Base-by-base conservation (phyloP, 2,329 filamentous ascomycete species). In the Trichoderma breve region DNA sequence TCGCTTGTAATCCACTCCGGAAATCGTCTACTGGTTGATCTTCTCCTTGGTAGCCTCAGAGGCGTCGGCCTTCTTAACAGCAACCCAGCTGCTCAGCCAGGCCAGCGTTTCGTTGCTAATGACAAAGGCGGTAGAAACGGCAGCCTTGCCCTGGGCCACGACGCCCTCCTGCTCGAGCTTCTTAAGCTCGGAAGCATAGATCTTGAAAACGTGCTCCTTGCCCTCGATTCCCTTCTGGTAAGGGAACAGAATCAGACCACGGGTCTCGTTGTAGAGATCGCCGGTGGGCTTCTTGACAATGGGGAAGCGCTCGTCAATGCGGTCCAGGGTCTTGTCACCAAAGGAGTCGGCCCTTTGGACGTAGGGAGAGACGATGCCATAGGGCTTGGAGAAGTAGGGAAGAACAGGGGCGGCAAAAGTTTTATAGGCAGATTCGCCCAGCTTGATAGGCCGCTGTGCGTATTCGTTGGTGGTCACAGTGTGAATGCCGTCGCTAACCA, bases 381-480 rank as follows among this genome's bases (percentile, higher is more conserved):
- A 95, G 43, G 95, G 94, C 77, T 88, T 92, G 77, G 90, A 83
- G 77, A 98, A 85, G 71, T 75, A 81, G 32, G 93, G 92, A 70
- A 95, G 83, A 74, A 97, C 83, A 24, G 94, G 93, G 76, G 91
- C 91, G 80, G 92, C 91, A 78, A 97, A 87, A 75, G 88, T 90
- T 79, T 90, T 85, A 86, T 95, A 97, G 77, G 91, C 91, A 73
- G 90, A 88, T 79, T 92, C 89, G 81, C 91, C 89, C 74, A 96
- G 83, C 77, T 92, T 87, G 80, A 98, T 85, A 57, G 94, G 95
- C 84, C 91, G 94, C 81, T 94, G 91, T 79, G 93, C 95, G 80
- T 93, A 91, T 65, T 93, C 91, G 84, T 95, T 93, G 79, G 88
- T 85, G 83, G 94, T 93, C 88, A 97, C 91, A 79, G 89, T 90